phyloP scores from a whole-genome alignment of 257 asterid species.

The Przewalskia tangutica region DNA sequence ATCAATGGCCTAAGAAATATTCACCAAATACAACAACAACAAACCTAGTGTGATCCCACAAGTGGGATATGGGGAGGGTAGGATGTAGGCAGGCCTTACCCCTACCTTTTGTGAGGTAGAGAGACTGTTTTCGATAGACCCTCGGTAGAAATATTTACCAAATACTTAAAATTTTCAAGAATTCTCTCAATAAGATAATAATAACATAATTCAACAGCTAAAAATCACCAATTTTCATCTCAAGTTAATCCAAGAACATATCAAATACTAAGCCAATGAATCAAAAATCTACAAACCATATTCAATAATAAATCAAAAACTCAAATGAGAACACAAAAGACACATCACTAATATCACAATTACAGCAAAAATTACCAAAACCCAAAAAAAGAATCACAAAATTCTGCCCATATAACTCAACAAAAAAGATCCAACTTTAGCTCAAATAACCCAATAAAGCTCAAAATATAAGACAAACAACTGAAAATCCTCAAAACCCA shows the following conservation, averaged over 20 bases:
- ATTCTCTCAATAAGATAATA: background rate
- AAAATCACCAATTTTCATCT: conserved; percentile 7
- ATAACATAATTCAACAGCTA: background rate
- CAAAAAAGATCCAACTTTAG: background rate
- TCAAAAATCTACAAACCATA: background rate
- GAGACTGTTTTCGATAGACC: too few species aligned
- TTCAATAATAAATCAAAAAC: background rate
- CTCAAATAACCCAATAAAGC: background rate
- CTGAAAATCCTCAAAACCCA: conserved; percentile 15
- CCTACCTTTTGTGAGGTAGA: too few species aligned
- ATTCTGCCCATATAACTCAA: background rate
- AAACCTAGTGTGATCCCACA: too few species aligned
- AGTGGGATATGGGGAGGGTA: too few species aligned
- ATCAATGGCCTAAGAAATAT: background rate
- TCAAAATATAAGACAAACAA: conserved; percentile 3
- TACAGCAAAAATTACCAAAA: background rate
- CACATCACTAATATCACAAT: background rate
- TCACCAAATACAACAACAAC: background rate
- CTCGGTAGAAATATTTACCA: background rate
- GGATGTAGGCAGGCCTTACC: too few species aligned
- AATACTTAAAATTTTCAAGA: background rate
- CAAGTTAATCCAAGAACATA: conserved; percentile 3
- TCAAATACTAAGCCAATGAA: background rate
- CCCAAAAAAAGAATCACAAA: background rate
- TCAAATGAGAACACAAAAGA: background rate